These are phyloP conservation scores for Lepidium campestre DNA, from an alignment of 441 rosid genomes.

Conservation along the genomic window DNA sequence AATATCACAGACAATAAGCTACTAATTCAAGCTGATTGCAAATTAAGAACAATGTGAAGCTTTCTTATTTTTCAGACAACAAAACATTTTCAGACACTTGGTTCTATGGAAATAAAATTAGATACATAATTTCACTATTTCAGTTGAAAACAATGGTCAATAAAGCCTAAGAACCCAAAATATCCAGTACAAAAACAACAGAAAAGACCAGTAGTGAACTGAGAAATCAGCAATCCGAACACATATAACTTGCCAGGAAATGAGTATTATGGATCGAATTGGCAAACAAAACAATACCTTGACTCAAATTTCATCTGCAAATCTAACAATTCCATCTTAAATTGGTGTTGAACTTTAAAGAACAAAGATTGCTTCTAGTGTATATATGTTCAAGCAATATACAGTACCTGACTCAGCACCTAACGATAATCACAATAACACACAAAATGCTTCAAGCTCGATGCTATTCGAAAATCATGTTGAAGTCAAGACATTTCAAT, in stretches of 20 bases:
- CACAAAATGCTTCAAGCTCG: not conserved
- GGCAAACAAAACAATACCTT: not conserved
- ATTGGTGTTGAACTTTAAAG: not conserved
- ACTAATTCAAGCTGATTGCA: conserved; percentile 5
- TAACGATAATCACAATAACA: no score
- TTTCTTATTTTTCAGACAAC: not conserved
- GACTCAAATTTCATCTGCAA: not conserved
- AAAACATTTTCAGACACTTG: not conserved
- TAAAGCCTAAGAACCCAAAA: not conserved
- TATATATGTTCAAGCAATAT: not conserved
- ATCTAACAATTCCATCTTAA: not conserved
- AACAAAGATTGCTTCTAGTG: not conserved
- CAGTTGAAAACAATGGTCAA: not conserved
- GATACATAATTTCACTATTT: not conserved
- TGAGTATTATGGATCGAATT: not conserved
- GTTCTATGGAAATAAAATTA: not conserved
- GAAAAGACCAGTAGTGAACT: not conserved
- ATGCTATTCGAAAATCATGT: not conserved
- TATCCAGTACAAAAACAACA: no score
- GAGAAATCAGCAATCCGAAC: not conserved
- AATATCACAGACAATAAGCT: conserved; percentile 23
- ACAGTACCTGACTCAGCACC: not conserved
- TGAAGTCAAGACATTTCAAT: not conserved
- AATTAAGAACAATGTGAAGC: conserved; percentile 1
- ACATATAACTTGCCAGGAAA: not conserved